Base-by-base conservation (phyloP, 306 rosid genomes). In the Castanea sativa region DNA sequence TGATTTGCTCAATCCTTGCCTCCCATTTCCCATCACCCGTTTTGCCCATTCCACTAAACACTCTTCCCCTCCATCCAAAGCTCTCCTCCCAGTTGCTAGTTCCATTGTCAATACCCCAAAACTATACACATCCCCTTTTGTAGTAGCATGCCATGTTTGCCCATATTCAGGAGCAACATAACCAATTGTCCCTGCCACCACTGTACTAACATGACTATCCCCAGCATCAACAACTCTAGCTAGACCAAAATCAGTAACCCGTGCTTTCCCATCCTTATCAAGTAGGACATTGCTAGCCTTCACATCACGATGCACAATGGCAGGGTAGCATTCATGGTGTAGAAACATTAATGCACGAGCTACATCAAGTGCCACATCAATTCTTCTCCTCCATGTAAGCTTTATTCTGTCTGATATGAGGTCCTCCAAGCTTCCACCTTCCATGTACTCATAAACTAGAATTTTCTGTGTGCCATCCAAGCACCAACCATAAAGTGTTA, bases 121-220 rank as follows among this genome's bases (percentile, higher is more conserved):
- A 83, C 99, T 96, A 29, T 96, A 96, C 38, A 96, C 98, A 53
- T 96, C 98, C 0, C 99, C 99, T 68, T 93, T 93, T 6, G 98
- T 90, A 0, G 96, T 93, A 9, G 99, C 99, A 71, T 88, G 93
- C 98, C 98, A 93, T 76, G 97, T 96, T 60, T 96, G 99, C 30
- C 97, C 97, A 80, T 93, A 93, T 79, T 96, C 98, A 0, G 98
- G 97, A 41, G 98, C 99, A 76, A 96, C 98, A 69, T 96, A 96
- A 11, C 99, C 99, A 23, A 96, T 80, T 6, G 99, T 96, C 58
- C 98, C 99, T 0, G 99, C 99, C 69, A 96, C 93, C 89, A 90
- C 87, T 23, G 98, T 96, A 84, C 97, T 96, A 57, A 96, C 99
- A 75, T 96, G 98, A 80, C 93, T 96, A 73, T 91, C 92, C 53